A percentile compares a stretch with the other conserved stretches of the same genome.
These are phyloP conservation scores for Trichophyton benhamiae DNA, from an alignment of 2,329 filamentous ascomycete species.

Conservation along the genomic window DNA sequence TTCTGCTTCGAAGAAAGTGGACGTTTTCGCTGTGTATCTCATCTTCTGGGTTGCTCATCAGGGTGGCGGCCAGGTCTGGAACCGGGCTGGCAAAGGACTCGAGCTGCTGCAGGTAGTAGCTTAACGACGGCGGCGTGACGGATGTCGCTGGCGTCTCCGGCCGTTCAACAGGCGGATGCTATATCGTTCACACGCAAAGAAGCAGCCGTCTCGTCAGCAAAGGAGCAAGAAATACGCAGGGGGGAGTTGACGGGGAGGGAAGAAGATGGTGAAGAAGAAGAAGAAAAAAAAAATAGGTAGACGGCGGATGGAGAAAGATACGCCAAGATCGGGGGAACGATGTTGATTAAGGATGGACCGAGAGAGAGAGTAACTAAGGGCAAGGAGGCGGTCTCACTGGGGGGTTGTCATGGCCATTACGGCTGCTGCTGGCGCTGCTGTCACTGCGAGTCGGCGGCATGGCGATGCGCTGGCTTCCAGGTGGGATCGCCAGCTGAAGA, in stretches of 20 bases:
- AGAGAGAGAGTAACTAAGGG: too few relatives aligned
- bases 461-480: not conserved
- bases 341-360: too few relatives aligned
- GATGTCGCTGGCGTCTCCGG: constrained; percentile 6
- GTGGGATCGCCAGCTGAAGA: not conserved
- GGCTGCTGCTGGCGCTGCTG: too few relatives aligned
- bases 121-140: constrained; percentile 17
- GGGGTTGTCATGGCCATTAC: not conserved
- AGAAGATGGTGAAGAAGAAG: not conserved
- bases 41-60: constrained; percentile 36
- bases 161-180: not conserved
- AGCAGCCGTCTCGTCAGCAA: not conserved
- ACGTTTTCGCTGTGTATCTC: constrained; percentile 39
- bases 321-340: too few relatives aligned
- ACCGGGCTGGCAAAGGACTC: constrained; percentile 38
- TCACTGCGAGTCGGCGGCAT: not conserved
- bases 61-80: constrained; percentile 39
- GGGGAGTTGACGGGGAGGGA: not conserved
- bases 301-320: too few relatives aligned
- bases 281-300: not conserved
- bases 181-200: not conserved
- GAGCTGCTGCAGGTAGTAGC: constrained; percentile 37
- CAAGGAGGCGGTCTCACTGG: not conserved
- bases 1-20: constrained; percentile 37
- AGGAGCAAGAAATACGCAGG: not conserved